Percentiles rank a stretch among this genome's conserved stretches.
These are phyloP conservation scores for Mentha longifolia DNA, from an alignment of 257 asterid species.

Conservation along the genomic window DNA sequence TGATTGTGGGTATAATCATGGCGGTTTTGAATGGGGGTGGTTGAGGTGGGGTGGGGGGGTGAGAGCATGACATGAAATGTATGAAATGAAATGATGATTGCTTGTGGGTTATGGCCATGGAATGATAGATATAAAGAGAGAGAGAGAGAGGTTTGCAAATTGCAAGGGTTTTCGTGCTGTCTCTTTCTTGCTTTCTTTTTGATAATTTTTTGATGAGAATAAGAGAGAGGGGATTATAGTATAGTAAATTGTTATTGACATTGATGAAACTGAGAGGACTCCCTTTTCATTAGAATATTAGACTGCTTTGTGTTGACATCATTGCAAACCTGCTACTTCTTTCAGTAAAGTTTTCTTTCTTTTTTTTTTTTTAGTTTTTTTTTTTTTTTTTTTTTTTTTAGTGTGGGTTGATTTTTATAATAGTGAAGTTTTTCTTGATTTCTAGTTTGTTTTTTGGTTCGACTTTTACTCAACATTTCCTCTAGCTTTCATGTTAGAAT, in stretches of 20 bases:
- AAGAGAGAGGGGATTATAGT: background rate
- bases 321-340: constrained; percentile 35
- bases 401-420: background rate
- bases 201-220: too few species aligned
- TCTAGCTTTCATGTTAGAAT: background rate
- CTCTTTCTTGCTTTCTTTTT: constrained; percentile 32
- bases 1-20: constrained; percentile 48
- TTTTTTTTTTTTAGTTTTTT: too few species aligned
- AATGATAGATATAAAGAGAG: constrained; percentile 1
- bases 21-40: constrained; percentile 22
- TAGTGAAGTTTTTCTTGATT: background rate
- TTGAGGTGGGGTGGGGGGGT: constrained; percentile 23
- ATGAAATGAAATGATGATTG: constrained; percentile 39
- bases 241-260: constrained; percentile 31
- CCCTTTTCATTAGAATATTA: constrained; percentile 41
- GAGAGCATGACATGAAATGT: constrained; percentile 19
- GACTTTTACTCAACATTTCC: background rate
- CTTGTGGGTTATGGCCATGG: constrained; percentile 37
- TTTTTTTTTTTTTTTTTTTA: background rate
- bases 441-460: background rate
- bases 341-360: constrained; percentile 4
- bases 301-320: constrained; percentile 34
- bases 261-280: constrained; percentile 37
- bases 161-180: constrained; percentile 45
- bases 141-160: too few species aligned